Percentiles rank a stretch among this genome's conserved stretches.
These are phyloP conservation scores for Entoloma clypeatum DNA, from an alignment of 1,284 basidiomycete species.

Conservation along the genomic window DNA sequence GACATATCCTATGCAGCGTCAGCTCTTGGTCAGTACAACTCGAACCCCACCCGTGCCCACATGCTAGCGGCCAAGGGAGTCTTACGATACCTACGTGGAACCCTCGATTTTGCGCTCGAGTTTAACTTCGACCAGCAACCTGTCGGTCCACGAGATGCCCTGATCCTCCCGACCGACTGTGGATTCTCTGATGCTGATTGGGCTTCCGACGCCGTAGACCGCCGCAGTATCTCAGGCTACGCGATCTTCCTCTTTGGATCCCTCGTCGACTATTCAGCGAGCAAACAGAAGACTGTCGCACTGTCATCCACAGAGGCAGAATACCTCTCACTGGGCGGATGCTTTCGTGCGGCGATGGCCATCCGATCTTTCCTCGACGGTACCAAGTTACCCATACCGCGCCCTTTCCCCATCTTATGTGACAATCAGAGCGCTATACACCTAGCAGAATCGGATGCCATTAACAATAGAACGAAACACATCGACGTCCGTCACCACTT, in stretches of 20 bases:
- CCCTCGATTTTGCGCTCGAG: conserved; percentile 3
- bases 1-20: conserved; percentile 8
- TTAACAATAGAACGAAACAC: conserved; percentile 22
- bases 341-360: conserved; percentile 35
- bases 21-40: conserved; percentile 3
- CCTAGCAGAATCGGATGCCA: conserved; percentile 19
- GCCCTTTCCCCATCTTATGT: conserved; percentile 20
- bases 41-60: conserved; percentile 3
- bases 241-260: conserved; percentile 25
- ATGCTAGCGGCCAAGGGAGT: conserved; percentile 11
- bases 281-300: conserved; percentile 34
- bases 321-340: conserved; percentile 34
- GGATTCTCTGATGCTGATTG: conserved; percentile 24
- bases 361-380: conserved; percentile 30
- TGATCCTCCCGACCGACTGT: conserved; percentile 2
- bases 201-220: conserved; percentile 18
- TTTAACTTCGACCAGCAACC: conserved; percentile 1
- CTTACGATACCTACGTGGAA: conserved; percentile 3
- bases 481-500: conserved; percentile 20
- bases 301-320: conserved; percentile 42
- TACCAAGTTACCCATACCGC: conserved; percentile 14
- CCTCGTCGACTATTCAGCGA: conserved; percentile 37
- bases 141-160: not conserved
- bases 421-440: conserved; percentile 22
- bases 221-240: conserved; percentile 26